Conservation (phyloP, 352 stramenopile species). For the Pythium brachiatum region DNA sequence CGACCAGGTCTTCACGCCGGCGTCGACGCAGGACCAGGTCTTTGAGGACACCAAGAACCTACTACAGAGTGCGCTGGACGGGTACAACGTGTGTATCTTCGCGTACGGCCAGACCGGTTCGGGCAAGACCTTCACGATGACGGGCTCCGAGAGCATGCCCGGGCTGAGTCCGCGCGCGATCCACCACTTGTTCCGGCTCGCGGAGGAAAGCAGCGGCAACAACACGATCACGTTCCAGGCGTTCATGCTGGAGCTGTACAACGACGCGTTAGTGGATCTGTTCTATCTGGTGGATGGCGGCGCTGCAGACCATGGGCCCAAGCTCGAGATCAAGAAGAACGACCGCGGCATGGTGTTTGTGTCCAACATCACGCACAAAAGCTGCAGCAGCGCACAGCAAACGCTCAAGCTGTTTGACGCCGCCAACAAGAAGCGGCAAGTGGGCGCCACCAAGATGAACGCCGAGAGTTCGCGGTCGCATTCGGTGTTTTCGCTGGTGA, state of each 20-base stretch:
- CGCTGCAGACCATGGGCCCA: slow-evolving; percentile 41
- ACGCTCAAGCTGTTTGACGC: slow-evolving; percentile 84
- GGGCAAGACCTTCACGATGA: slow-evolving; percentile 95
- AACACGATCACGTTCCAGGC: slow-evolving; percentile 69
- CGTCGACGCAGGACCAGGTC: slow-evolving; percentile 74
- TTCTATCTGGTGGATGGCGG: slow-evolving; percentile 79
- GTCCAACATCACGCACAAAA: slow-evolving; percentile 81
- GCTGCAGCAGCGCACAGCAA: slow-evolving; percentile 61
- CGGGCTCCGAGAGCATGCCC: slow-evolving; percentile 56
- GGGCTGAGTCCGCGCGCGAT: slow-evolving; percentile 88
- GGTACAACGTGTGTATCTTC: slow-evolving; percentile 93
- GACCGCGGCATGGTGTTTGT: slow-evolving; percentile 92
- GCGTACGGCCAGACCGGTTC: slow-evolving; percentile 93
- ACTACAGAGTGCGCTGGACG: slow-evolving; percentile 88
- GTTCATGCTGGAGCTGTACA: slow-evolving; percentile 94
- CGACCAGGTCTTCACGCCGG: slow-evolving; percentile 87
- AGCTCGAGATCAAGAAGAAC: slow-evolving; percentile 94
- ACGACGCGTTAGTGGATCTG: slow-evolving; percentile 89
- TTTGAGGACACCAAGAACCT: slow-evolving; percentile 94
- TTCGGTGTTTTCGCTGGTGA: slow-evolving; percentile 86
- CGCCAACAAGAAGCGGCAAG: slow-evolving; percentile 88
- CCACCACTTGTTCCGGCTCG: slow-evolving; percentile 79
- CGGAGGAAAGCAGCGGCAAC: slow-evolving; percentile 49
- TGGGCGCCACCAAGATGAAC: slow-evolving; percentile 93
- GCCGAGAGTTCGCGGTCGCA: slow-evolving; percentile 88